These are phyloP conservation scores for Xylaria digitata DNA, from an alignment of 2,329 filamentous ascomycete genomes.

Conservation along the genomic window DNA sequence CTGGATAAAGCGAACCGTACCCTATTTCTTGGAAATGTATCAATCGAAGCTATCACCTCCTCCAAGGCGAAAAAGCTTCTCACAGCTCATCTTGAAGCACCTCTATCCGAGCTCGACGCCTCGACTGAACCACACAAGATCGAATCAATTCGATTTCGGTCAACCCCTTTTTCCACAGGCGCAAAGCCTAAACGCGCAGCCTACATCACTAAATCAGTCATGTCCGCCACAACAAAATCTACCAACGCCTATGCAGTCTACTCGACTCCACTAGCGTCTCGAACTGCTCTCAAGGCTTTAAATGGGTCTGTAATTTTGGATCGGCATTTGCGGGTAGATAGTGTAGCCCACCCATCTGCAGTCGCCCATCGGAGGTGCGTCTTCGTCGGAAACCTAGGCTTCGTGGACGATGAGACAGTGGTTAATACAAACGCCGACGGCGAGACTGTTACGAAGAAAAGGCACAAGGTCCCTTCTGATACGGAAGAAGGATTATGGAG, in stretches of 20 bases:
- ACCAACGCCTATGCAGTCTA: conserved; percentile 97
- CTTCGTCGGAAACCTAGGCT: conserved; percentile 95
- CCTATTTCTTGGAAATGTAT: conserved; percentile 93
- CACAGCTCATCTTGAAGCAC: conserved; percentile 80
- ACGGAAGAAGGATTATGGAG: conserved; percentile 94
- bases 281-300: conserved; percentile 78
- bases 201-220: conserved; percentile 88
- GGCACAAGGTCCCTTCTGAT: conserved; percentile 80
- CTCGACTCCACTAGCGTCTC: conserved; percentile 77
- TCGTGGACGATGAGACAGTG: conserved; percentile 90
- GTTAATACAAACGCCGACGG: conserved; percentile 73
- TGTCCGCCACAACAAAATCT: conserved; percentile 90
- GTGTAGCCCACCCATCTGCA: conserved; percentile 85
- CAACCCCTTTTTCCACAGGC: conserved; percentile 82
- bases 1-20: conserved; percentile 89
- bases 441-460: conserved; percentile 76
- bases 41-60: conserved; percentile 81
- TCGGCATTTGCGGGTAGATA: conserved; percentile 90
- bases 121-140: conserved; percentile 72
- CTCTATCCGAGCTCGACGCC: conserved; percentile 67
- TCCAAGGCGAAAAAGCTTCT: conserved; percentile 84
- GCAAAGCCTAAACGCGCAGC: conserved; percentile 92
- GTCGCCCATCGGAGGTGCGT: conserved; percentile 90
- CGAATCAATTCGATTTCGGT: conserved; percentile 93
- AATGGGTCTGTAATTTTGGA: conserved; percentile 88